Evolutionary conservation across 345 rosid genomes (phyloP), one percentile per base, ranked within the genome.

Genomic region (Fremontodendron californicum): DNA sequence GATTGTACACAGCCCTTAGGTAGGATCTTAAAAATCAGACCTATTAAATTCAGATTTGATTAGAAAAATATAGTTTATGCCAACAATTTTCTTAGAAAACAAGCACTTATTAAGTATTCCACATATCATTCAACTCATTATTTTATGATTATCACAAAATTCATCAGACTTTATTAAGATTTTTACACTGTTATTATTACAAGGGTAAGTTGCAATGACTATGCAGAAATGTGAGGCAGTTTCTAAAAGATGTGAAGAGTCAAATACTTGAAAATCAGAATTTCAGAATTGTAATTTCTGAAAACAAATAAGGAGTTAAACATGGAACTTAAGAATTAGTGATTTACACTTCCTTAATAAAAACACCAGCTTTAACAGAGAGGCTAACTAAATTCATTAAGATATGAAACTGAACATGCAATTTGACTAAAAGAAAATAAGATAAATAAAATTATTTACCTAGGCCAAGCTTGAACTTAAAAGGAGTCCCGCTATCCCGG

Each of bases 391-490:
- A 9, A 46, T 29, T 70, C 13, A 70, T 48, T 8, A 70, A 68
- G 1, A 70, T 31, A 51, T 51, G 61, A 49, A 31, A 19, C 45
- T 0, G 12, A 48, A 31, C 3, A 43, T 43, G 4, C 54, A 25
- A 7, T 1, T 15, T 5, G 15, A 7, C 9, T 16, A 6, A 29
- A 62, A 55, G 4, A 2, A 31, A 31, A 33, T 2, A 0, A 33
- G 0, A 15, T 5, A 1, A 11, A 11, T 61, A 60, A 5, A 67
- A 10, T 18, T 35, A 71, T n/a, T 35, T 62, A 89, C 94, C 94
- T 87, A 80, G 91, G 9, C 94, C 92, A 18, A 90, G 90, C 27
- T 84, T 87, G 74, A 90, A 89, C 60, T 86, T 86, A 81, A 90
- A 87, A 0, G 92, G 87, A 21, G 85, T 79, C 51, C 88, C 90